A percentile compares a stretch with the other conserved stretches of the same genome.
These are phyloP conservation scores for Mycena olivaceomarginata DNA, from an alignment of 768 basidiomycete species.

Conservation along the genomic window DNA sequence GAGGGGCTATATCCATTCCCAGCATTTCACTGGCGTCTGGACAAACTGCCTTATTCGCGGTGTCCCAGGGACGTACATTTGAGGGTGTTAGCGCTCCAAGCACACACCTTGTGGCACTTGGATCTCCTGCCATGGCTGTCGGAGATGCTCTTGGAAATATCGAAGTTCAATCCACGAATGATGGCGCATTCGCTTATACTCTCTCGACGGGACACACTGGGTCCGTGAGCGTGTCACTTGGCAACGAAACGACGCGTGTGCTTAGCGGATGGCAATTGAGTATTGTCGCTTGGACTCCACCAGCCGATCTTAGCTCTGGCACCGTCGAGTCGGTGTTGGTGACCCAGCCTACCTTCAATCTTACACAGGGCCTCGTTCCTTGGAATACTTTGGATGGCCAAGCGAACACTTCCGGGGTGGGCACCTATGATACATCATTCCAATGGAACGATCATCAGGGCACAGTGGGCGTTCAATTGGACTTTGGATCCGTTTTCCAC, in stretches of 20 bases:
- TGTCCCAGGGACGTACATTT: slow-evolving; percentile 27
- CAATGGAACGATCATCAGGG: slow-evolving; percentile 34
- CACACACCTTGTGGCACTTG: slow-evolving; percentile 32
- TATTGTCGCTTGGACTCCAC: slow-evolving; percentile 44
- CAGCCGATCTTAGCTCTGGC: slow-evolving; percentile 29
- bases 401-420: slow-evolving; percentile 38
- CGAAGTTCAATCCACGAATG: slow-evolving; percentile 31
- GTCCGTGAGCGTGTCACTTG: slow-evolving; percentile 34
- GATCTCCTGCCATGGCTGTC: slow-evolving; percentile 30
- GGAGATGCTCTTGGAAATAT: slow-evolving; percentile 11
- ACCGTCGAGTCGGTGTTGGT: slow-evolving; percentile 32
- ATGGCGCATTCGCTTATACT: slow-evolving; percentile 29
- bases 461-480: slow-evolving; percentile 35
- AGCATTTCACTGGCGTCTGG: slow-evolving; percentile 28
- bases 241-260: slow-evolving; percentile 25
- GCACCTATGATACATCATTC: slow-evolving; percentile 39
- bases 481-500: slow-evolving; percentile 43
- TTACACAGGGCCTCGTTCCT: slow-evolving; percentile 39
- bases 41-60: slow-evolving; percentile 32
- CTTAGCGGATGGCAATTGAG: slow-evolving; percentile 37
- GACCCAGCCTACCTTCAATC: slow-evolving; percentile 35
- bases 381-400: slow-evolving; percentile 36
- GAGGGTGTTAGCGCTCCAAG: slow-evolving; percentile 22
- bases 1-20: slow-evolving; percentile 40
- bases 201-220: slow-evolving; percentile 21